Evolutionary conservation across 2,329 filamentous ascomycete species (phyloP).

Genomic region (Cladophialophora carrionii): DNA sequence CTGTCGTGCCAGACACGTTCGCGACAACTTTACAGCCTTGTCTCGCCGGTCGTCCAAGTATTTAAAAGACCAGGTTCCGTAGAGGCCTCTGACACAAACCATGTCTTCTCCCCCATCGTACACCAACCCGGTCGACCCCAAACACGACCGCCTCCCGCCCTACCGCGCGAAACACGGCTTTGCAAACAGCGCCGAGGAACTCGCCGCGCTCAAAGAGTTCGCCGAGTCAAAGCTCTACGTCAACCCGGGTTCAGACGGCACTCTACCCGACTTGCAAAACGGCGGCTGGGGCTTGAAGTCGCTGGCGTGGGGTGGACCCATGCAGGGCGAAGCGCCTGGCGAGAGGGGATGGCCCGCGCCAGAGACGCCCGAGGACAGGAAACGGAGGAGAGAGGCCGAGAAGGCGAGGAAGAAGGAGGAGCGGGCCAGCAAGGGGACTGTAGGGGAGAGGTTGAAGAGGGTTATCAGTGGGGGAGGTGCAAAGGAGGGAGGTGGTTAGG

Average conservation of each 20-base stretch:
- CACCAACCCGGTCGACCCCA: conserved; percentile 11
- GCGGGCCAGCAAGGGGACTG: conserved; percentile 14
- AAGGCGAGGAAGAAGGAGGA: conserved; percentile 21
- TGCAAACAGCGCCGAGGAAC: conserved; percentile 26
- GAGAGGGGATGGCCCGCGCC: conserved; percentile 13
- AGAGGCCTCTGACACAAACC: not conserved
- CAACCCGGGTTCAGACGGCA: conserved; percentile 22
- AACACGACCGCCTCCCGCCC: conserved; percentile 18
- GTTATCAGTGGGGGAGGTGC: conserved; percentile 21
- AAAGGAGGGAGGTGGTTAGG: conserved; percentile 4
- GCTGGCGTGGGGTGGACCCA: conserved; percentile 23
- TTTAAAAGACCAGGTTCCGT: not conserved
- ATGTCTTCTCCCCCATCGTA: conserved; percentile 21
- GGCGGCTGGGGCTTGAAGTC: conserved; percentile 15
- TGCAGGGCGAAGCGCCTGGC: not conserved
- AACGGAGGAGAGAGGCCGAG: conserved; percentile 19
- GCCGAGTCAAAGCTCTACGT: conserved; percentile 25
- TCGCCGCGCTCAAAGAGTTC: conserved; percentile 26
- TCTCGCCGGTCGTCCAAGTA: not conserved
- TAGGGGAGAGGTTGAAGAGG: conserved; percentile 18
- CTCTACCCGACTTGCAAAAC: conserved; percentile 14
- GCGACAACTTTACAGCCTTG: not conserved
- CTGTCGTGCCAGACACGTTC: not conserved
- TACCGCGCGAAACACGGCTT: conserved; percentile 25
- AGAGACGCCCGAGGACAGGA: conserved; percentile 18